Conservation (phyloP, 495 filamentous ascomycete species). For the Aspergillus hancockii region DNA sequence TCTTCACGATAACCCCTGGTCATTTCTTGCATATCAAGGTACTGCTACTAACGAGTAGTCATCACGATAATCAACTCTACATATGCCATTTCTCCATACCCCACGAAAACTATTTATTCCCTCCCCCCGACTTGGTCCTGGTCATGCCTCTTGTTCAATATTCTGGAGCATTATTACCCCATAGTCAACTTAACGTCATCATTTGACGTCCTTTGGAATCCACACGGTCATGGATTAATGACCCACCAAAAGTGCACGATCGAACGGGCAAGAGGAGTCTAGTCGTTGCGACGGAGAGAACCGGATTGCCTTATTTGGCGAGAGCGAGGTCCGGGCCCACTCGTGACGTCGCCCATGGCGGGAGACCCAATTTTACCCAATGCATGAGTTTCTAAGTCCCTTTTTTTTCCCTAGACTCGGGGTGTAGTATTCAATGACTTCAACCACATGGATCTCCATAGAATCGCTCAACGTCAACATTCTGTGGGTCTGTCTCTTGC, state of each 20-base stretch:
- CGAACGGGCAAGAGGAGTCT: not conserved
- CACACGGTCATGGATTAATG: not conserved
- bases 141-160: no score
- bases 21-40: no score
- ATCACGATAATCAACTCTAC: not conserved
- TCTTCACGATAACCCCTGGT: no score
- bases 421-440: not conserved
- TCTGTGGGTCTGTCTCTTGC: not conserved
- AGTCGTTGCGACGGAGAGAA: conserved; percentile 1
- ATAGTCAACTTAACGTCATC: conserved; percentile 5
- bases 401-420: no score
- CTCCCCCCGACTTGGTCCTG: not conserved
- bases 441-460: not conserved
- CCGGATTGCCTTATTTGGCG: not conserved
- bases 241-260: not conserved
- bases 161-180: not conserved
- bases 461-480: not conserved
- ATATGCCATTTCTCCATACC: not conserved
- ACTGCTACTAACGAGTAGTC: not conserved
- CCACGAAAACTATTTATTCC: not conserved
- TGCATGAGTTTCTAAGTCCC: no score
- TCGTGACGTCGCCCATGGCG: not conserved
- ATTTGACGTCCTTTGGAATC: not conserved
- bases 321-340: not conserved
- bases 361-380: conserved; percentile 1